phyloP scores from a whole-genome alignment of 1,139 yeast species.

The Insectozyma bohioensis region DNA sequence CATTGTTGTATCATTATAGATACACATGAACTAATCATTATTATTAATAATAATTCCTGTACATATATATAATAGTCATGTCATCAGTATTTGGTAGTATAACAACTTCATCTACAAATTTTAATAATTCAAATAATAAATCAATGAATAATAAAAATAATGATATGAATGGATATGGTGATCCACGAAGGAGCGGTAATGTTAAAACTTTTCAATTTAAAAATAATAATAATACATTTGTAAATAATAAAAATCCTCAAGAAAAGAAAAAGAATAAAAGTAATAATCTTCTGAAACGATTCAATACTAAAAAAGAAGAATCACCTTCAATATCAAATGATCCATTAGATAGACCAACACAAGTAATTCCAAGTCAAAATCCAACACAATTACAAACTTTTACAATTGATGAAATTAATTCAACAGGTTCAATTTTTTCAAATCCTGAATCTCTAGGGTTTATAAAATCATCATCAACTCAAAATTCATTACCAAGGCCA shows the following conservation, averaged over 20 bases:
- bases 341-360: conserved; percentile 20
- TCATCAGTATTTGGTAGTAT: conserved; percentile 25
- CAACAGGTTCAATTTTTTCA: conserved; percentile 30
- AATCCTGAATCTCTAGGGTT: conserved; percentile 36
- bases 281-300: conserved; percentile 7
- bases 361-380: conserved; percentile 23
- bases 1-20: neutral
- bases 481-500: conserved; percentile 23
- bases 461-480: conserved; percentile 7
- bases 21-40: neutral
- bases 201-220: neutral
- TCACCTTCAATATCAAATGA: conserved; percentile 10
- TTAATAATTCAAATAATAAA: conserved; percentile 14
- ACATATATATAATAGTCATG: conserved; percentile 4
- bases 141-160: conserved; percentile 10
- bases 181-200: conserved; percentile 21
- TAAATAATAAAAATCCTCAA: neutral
- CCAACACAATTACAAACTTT: conserved; percentile 23
- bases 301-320: conserved; percentile 2
- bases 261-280: conserved; percentile 1
- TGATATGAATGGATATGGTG: conserved; percentile 15
- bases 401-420: conserved; percentile 20
- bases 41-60: conserved; percentile 3
- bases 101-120: conserved; percentile 2
- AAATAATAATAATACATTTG: neutral